Percentiles rank a stretch among this genome's conserved stretches.
phyloP scores from a whole-genome alignment of 371 early-diverging fungal genomes.

The Circinella minor region DNA sequence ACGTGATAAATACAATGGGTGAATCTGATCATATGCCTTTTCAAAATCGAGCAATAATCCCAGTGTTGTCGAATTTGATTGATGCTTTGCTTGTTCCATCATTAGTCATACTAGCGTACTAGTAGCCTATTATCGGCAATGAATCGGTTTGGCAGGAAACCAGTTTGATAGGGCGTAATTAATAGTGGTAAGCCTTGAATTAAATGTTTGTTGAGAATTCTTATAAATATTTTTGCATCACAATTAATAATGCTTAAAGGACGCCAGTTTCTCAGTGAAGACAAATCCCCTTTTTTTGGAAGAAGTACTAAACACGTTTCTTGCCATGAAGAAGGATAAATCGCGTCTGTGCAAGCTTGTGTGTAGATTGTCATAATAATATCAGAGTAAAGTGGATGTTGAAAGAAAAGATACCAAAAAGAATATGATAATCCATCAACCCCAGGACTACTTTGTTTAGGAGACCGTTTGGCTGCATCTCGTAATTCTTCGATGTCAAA shows the following conservation, averaged over 20 bases:
- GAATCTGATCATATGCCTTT: constrained; percentile 18
- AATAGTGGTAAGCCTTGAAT: neutral
- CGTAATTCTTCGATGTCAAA: too few relatives aligned
- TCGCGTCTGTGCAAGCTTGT: constrained; percentile 11
- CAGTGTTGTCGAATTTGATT: neutral
- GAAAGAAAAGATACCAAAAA: constrained; percentile 14
- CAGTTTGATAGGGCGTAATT: constrained; percentile 17
- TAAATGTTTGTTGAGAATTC: neutral
- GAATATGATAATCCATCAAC: constrained; percentile 11
- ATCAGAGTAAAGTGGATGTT: neutral
- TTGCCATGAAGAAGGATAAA: constrained; percentile 30
- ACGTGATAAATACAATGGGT: constrained; percentile 14
- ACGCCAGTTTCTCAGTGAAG: constrained; percentile 30
- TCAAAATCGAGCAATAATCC: constrained; percentile 17
- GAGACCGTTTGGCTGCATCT: too few relatives aligned
- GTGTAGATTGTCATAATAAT: constrained; percentile 15
- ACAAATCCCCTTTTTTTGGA: constrained; percentile 28
- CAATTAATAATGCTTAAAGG: constrained; percentile 27
- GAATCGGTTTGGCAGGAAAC: constrained; percentile 13
- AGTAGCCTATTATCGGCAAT: constrained; percentile 22
- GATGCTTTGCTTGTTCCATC: neutral
- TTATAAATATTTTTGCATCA: constrained; percentile 26
- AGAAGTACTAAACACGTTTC: constrained; percentile 24
- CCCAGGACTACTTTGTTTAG: constrained; percentile 3
- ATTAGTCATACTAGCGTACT: neutral